Evolutionary conservation across 768 basidiomycete species (phyloP), one percentile per base, ranked within the genome.

Genomic region (Candolleomyces aberdarensis): DNA sequence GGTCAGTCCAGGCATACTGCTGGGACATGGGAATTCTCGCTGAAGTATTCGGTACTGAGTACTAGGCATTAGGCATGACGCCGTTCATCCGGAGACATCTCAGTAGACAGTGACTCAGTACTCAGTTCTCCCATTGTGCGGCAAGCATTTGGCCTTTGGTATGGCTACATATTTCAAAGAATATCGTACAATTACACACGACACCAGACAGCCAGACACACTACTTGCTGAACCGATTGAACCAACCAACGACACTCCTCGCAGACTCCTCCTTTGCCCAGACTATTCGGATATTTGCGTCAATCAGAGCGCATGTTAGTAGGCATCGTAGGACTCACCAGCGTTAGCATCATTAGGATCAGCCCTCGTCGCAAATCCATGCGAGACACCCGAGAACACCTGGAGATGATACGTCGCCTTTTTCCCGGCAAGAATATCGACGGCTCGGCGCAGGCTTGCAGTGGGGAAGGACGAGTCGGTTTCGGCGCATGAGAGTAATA

Each of bases 201-300:
- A 26, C 26, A 36, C 8, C 36, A 36, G 2, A 1, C 36, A 36
- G 11, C 11, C 36, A 7, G 8, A 11, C 36, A 36, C 2, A 1
- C 36, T 54, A 59, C 62, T 56, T 59, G 14, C 53, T 58, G 65
- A 86, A 84, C 32, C 83, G 72, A 52, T 74, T 69, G 66, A 85
- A 85, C 83, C 85, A 86, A 1, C 65, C 67, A 22, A 81, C 68
- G 48, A 84, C 74, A 41, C 79, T 77, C 2, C 77, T 73, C 2
- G 84, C 84, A 6, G 81, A 81, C 57, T 85, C 79, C 64, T 86
- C 85, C 64, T 85, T 85, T 0, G 83, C 83, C 80, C 84, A 86
- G 19, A 83, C 85, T 86, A 53, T 10, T 49, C 11, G 41, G 19
- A 4, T 15, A 26, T 26, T 26, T 3, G 26, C 3, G 26, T 26